Conservation (phyloP, 2,329 filamentous ascomycete genomes). For the Dactylonectria estremocensis region DNA sequence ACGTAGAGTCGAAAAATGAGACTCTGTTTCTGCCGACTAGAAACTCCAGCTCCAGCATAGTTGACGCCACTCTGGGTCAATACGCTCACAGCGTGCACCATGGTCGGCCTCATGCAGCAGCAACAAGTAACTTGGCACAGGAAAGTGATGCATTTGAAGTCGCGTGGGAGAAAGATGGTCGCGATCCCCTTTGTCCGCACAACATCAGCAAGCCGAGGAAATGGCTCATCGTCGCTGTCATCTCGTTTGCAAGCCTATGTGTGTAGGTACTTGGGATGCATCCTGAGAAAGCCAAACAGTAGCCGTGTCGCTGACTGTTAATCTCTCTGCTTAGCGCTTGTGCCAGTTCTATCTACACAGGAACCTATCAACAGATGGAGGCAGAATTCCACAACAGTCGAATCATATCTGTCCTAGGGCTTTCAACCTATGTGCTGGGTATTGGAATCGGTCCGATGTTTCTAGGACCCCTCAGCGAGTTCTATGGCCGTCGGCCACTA, state of each 20-base stretch:
- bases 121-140: no score
- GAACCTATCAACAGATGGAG: slow-evolving; percentile 85
- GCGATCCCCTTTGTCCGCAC: background rate
- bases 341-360: slow-evolving; percentile 90
- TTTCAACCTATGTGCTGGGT: slow-evolving; percentile 88
- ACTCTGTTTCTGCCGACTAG: no score
- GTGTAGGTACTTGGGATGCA: background rate
- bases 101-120: no score
- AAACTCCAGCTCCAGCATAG: no score
- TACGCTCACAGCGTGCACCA: no score
- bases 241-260: background rate
- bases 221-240: background rate
- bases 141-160: background rate
- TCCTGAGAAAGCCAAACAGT: no score
- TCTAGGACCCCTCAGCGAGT: slow-evolving; percentile 77
- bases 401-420: slow-evolving; percentile 82
- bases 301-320: background rate
- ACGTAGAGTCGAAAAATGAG: no score
- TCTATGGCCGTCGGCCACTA: slow-evolving; percentile 87
- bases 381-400: slow-evolving; percentile 80
- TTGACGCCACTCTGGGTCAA: no score
- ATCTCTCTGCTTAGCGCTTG: slow-evolving; percentile 72
- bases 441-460: slow-evolving; percentile 75
- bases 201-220: background rate
- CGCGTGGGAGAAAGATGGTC: background rate